phyloP scores from a whole-genome alignment of 768 basidiomycete species.

The Chalciporus pseudorubinellus region DNA sequence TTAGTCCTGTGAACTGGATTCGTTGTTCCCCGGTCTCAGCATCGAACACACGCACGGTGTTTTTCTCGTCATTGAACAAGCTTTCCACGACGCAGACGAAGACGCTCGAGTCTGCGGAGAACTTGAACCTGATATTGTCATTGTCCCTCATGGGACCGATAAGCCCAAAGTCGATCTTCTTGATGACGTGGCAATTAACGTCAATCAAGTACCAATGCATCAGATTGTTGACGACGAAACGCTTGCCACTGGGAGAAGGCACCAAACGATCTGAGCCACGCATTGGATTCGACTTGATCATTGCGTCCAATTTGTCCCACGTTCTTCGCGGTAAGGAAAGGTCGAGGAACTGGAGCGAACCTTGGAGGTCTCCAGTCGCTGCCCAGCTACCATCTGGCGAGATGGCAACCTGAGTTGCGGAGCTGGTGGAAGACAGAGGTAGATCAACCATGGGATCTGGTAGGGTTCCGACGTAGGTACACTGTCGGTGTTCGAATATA shows the following conservation, averaged over 20 bases:
- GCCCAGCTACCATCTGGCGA: constrained; percentile 22
- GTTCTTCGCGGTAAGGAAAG: neutral
- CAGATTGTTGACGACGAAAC: constrained; percentile 4
- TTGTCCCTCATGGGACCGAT: neutral
- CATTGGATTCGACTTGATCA: neutral
- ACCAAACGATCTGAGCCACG: accelerated
- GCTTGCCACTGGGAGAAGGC: constrained; percentile 8
- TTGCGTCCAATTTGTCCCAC: neutral
- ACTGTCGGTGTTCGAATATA: neutral
- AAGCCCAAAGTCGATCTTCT: constrained; percentile 9
- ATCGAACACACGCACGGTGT: constrained; percentile 9
- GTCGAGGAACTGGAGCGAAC: constrained; percentile 10
- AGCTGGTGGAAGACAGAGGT: neutral
- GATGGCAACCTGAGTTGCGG: constrained; percentile 5
- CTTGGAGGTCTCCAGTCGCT: constrained; percentile 5
- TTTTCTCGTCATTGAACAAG: constrained; percentile 7
- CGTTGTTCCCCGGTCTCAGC: constrained; percentile 9
- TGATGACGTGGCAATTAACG: neutral
- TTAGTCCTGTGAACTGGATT: constrained; percentile 8
- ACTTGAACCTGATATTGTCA: constrained; percentile 1
- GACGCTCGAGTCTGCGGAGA: constrained; percentile 13
- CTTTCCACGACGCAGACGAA: constrained; percentile 2
- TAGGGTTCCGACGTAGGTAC: neutral
- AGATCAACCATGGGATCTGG: neutral
- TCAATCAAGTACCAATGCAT: constrained; percentile 6